Evolutionary conservation across 148 eudicot species (phyloP), one percentile per base, ranked within the genome.

Genomic region (Diospyros lotus): DNA sequence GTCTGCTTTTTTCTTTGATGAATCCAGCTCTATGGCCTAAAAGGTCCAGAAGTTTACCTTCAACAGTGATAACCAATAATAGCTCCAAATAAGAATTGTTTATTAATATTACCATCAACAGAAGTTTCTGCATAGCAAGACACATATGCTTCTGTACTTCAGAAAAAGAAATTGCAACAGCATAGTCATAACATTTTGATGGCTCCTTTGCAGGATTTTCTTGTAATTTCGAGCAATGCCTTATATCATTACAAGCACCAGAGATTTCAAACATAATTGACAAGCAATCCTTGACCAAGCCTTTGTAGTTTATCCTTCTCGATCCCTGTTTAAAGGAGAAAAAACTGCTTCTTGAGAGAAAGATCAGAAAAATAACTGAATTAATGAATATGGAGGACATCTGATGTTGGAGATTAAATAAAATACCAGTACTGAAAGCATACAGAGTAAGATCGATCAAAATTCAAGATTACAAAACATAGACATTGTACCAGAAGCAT

Each of bases 11-110:
- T 79, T 81, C 77, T 83, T 85, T 72, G 89, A 92, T 61, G 86
- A 65, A 82, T 95, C 99, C 60, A 95, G 85, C 76, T 92, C 90
- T 81, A 80, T 84, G 75, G 91, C 85, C 99, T 92, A 80, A 64
- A 75, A 50, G 59, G 67, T 64, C 58, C 73, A 83, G 64, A 28
- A 46, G 56, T 58, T 68, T 28, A 75, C 28, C n/a, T 64, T 54
- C 50, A 52, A 71, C 15, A n/a, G 46, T 68, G 46, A 15, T 12
- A 44, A 62, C 62, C 71, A 52, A 48, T 5, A 40, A 48, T 14
- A 54, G 41, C 5, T 67, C 38, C 9, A 39, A 76, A 71, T 73
- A 68, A 76, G 43, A 1, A 41, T 11, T 13, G 69, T 72, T 69
- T 10, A 58, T 42, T 64, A 73, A 51, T 69, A 68, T 76, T 87